Conservation (phyloP, 768 basidiomycete species). For the Hydnomerulius pinastri region DNA sequence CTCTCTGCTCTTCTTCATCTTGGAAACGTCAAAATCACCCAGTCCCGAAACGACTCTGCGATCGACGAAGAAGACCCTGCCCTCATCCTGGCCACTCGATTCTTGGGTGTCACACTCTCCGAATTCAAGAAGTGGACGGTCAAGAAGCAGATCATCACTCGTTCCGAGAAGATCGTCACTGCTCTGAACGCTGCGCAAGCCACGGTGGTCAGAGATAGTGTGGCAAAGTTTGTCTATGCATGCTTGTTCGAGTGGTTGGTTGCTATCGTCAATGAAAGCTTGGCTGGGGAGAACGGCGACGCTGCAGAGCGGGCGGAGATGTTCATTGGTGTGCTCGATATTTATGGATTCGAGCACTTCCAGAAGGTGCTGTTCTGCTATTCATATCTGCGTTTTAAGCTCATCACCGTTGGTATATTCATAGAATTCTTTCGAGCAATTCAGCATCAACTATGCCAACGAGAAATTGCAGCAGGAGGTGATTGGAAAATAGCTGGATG, state of each 20-base stretch:
- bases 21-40: constrained; percentile 94
- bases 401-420: constrained; percentile 5
- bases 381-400: background rate
- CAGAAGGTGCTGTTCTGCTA: constrained; percentile 65
- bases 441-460: constrained; percentile 99
- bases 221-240: constrained; percentile 98
- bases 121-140: constrained; percentile 99
- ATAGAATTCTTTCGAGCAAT: constrained; percentile 93
- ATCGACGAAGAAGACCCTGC: constrained; percentile 84
- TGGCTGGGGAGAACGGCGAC: constrained; percentile 93
- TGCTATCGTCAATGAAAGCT: constrained; percentile 93
- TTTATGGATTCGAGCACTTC: constrained; percentile 97
- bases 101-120: constrained; percentile 84
- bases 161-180: constrained; percentile 94
- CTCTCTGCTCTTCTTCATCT: constrained; percentile 93
- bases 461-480: constrained; percentile 98
- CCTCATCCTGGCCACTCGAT: constrained; percentile 78
- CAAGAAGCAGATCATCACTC: constrained; percentile 95
- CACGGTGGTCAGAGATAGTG: constrained; percentile 91
- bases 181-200: constrained; percentile 85
- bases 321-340: constrained; percentile 99
- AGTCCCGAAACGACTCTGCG: constrained; percentile 76
- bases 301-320: constrained; percentile 90
- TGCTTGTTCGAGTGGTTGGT: constrained; percentile 99
- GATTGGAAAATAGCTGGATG: constrained; percentile 18